Conservation (phyloP, 2,329 filamentous ascomycete genomes). For the Cercospora beticola region DNA sequence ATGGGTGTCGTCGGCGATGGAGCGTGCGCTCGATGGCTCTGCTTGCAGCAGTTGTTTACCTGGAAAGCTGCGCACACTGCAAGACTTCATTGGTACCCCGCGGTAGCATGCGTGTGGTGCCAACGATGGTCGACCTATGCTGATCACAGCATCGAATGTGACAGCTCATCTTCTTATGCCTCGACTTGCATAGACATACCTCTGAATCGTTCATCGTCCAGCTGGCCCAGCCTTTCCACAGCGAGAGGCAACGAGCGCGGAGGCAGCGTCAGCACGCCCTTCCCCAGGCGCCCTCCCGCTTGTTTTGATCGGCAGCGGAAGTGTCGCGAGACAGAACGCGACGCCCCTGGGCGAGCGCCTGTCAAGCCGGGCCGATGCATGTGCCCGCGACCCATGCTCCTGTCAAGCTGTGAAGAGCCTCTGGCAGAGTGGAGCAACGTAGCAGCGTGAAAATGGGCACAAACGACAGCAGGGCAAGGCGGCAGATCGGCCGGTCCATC, state of each 20-base stretch:
- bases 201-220: neutral
- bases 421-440: slow-evolving; percentile 11
- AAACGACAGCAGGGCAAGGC: slow-evolving; percentile 3
- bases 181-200: neutral
- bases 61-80: slow-evolving; percentile 19
- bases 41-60: slow-evolving; percentile 16
- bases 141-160: slow-evolving; percentile 23
- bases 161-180: slow-evolving; percentile 19
- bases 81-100: slow-evolving; percentile 22
- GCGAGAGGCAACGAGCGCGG: neutral
- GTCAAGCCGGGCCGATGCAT: slow-evolving; percentile 24
- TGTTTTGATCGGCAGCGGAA: neutral
- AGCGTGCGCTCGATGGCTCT: neutral
- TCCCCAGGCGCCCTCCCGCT: neutral
- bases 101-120: slow-evolving; percentile 26
- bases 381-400: slow-evolving; percentile 15
- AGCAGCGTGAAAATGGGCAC: slow-evolving; percentile 6
- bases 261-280: neutral
- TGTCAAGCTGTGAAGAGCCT: neutral
- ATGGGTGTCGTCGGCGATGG: neutral
- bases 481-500: neutral
- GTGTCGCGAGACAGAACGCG: slow-evolving; percentile 17
- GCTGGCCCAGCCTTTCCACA: neutral
- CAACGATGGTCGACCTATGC: slow-evolving; percentile 18
- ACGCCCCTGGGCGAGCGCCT: slow-evolving; percentile 19